These are phyloP conservation scores for Diutina sp. DNA, from an alignment of 1,139 yeast genomes.

Conservation along the genomic window DNA sequence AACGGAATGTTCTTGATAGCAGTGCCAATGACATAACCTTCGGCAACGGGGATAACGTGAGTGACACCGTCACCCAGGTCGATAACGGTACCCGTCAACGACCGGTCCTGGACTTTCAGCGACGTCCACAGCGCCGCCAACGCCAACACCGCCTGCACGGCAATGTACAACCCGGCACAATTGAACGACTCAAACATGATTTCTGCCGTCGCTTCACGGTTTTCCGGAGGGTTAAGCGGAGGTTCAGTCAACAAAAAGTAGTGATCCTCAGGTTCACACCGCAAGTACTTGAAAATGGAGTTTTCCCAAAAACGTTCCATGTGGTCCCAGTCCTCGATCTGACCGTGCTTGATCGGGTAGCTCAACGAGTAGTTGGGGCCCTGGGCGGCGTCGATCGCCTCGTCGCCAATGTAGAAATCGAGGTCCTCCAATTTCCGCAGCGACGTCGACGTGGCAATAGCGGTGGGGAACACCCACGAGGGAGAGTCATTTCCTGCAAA, in stretches of 20 bases:
- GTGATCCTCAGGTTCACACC: conserved; percentile 98
- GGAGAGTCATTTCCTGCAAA: conserved; percentile 99
- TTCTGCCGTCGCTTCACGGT: conserved; percentile 96
- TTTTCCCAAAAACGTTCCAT: conserved; percentile 99
- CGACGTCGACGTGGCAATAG: conserved; percentile 68
- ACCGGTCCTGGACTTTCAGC: conserved; percentile 85
- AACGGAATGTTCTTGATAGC: conserved; percentile 95
- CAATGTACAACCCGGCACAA: conserved; percentile 96
- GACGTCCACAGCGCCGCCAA: conserved; percentile 99
- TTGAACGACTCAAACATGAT: conserved; percentile 97
- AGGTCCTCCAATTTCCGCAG: conserved; percentile 85
- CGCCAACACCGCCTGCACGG: conserved; percentile 97
- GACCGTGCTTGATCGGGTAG: conserved; percentile 95
- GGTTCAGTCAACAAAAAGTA: conserved; percentile 93
- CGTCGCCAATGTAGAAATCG: conserved; percentile 92
- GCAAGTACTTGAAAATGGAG: conserved; percentile 85
- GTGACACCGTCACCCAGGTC: conserved; percentile 98
- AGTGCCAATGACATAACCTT: conserved; percentile 95
- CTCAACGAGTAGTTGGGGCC: conserved; percentile 82
- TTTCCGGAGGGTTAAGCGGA: conserved; percentile 96
- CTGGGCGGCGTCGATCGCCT: conserved; percentile 78
- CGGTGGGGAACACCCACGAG: conserved; percentile 94
- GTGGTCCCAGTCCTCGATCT: conserved; percentile 98
- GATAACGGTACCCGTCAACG: conserved; percentile 94
- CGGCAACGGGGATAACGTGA: conserved; percentile 98